Percentiles rank a stretch among this genome's conserved stretches.
phyloP scores from a whole-genome alignment of 139 green algal species.

The Volvox africanus region DNA sequence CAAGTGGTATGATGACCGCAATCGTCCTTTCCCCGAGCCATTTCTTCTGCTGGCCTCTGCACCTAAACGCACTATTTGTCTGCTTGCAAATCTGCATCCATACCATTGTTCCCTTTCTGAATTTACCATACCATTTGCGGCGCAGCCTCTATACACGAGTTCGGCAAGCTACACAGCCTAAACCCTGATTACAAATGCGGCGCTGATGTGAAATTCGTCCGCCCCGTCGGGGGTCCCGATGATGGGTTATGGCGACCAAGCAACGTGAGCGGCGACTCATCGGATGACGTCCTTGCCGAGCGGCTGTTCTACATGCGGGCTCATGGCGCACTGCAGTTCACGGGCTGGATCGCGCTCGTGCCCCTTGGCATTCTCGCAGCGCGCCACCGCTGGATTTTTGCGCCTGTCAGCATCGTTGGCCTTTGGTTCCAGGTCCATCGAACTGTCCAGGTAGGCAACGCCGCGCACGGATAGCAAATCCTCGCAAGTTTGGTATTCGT shows the following conservation, averaged over 20 bases:
- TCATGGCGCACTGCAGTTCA: slow-evolving; percentile 43
- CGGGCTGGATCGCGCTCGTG: slow-evolving; percentile 46
- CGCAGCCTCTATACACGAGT: background rate
- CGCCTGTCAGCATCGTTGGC: background rate
- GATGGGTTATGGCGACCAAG: slow-evolving; percentile 21
- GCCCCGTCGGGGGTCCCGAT: background rate
- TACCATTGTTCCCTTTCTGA: too few relatives aligned
- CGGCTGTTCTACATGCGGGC: slow-evolving; percentile 32
- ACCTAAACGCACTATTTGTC: too few relatives aligned
- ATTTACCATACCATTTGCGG: background rate
- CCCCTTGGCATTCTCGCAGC: slow-evolving; percentile 33
- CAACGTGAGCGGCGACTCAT: background rate
- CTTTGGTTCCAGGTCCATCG: slow-evolving; percentile 45
- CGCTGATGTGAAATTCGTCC: background rate
- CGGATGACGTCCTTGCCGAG: background rate
- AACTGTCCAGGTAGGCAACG: slow-evolving; percentile 7
- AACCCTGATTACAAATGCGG: background rate
- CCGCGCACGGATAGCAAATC: too few relatives aligned
- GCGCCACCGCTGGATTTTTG: slow-evolving; percentile 39
- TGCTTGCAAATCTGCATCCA: too few relatives aligned
- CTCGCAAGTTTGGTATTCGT: too few relatives aligned
- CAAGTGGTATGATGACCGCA: too few relatives aligned
- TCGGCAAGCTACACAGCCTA: background rate
- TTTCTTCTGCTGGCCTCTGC: too few relatives aligned
- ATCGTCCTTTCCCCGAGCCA: too few relatives aligned